Evolutionary conservation across 352 stramenopile species (phyloP).

Genomic region (Stramenopiles sp.): DNA sequence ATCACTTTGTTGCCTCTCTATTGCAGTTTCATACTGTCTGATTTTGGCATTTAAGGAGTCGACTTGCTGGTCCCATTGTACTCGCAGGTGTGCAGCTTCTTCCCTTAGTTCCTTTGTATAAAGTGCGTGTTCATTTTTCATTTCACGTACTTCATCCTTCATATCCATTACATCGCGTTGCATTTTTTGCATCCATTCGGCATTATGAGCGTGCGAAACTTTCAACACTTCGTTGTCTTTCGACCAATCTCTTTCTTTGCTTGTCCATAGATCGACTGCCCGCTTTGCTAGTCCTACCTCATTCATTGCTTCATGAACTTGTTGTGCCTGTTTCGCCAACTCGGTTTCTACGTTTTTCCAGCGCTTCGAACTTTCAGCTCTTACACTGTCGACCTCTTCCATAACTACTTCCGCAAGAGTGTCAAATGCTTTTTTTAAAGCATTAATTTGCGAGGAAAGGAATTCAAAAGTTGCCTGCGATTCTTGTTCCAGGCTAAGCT

Average conservation of each 20-base stretch:
- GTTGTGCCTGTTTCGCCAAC: constrained; percentile 34
- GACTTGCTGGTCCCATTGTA: constrained; percentile 44
- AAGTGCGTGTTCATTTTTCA: constrained; percentile 35
- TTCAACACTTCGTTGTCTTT: constrained; percentile 62
- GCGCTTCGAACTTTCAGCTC: constrained; percentile 41
- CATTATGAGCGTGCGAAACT: constrained; percentile 45
- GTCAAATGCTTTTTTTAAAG: constrained; percentile 44
- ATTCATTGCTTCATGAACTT: constrained; percentile 37
- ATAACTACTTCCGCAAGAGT: constrained; percentile 52
- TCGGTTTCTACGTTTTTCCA: constrained; percentile 39
- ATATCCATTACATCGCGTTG: constrained; percentile 50
- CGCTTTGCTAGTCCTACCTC: constrained; percentile 49
- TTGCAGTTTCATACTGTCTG: constrained; percentile 32
- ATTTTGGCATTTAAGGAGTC: constrained; percentile 40
- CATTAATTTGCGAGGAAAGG: constrained; percentile 45
- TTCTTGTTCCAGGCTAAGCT: constrained; percentile 46
- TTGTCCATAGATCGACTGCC: constrained; percentile 45
- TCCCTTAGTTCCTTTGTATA: constrained; percentile 38
- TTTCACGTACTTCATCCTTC: constrained; percentile 45
- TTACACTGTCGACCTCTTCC: constrained; percentile 37
- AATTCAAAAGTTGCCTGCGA: constrained; percentile 57
- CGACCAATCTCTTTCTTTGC: constrained; percentile 54
- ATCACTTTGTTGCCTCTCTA: constrained; percentile 32
- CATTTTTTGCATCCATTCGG: constrained; percentile 60
- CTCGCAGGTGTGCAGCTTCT: constrained; percentile 39